phyloP scores from a whole-genome alignment of 805 yeast species.

The Candida orba region DNA sequence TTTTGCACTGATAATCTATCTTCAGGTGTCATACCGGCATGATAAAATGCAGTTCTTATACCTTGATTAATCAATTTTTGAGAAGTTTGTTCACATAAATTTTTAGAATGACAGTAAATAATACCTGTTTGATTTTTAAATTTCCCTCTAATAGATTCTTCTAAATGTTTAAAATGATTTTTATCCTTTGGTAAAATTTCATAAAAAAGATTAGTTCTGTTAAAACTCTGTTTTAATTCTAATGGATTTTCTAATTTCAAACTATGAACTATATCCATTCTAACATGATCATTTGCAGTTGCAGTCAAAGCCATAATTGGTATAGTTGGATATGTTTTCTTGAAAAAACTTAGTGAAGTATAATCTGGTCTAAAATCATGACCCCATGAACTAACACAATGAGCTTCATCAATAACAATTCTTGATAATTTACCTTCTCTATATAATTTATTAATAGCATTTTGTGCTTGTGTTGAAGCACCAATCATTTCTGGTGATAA shows the following conservation, averaged over 20 bases:
- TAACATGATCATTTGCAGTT: conserved; percentile 88
- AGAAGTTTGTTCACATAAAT: conserved; percentile 79
- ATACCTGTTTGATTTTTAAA: conserved; percentile 69
- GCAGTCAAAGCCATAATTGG: conserved; percentile 97
- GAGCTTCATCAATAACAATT: conserved; percentile 94
- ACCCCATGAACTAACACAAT: conserved; percentile 98
- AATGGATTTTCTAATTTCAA: conserved; percentile 55
- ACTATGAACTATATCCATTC: conserved; percentile 78
- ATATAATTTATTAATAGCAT: conserved; percentile 52
- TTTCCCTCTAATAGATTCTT: conserved; percentile 42
- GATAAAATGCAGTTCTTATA: conserved; percentile 69
- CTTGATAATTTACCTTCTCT: conserved; percentile 59
- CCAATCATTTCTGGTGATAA: conserved; percentile 93
- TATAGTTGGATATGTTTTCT: conserved; percentile 62
- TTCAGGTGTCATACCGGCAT: conserved; percentile 88
- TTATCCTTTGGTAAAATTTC: conserved; percentile 64
- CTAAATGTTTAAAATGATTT: conserved; percentile 48
- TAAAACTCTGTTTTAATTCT: conserved; percentile 83
- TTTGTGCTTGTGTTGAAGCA: conserved; percentile 61
- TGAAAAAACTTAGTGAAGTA: conserved; percentile 69
- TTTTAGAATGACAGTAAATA: conserved; percentile 87
- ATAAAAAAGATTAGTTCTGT: conserved; percentile 78
- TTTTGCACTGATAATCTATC: conserved; percentile 67
- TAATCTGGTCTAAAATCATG: conserved; percentile 98
- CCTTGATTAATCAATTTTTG: conserved; percentile 52